These are phyloP conservation scores for Aspergillus cavernicola DNA, from an alignment of 495 filamentous ascomycete genomes.

Conservation along the genomic window DNA sequence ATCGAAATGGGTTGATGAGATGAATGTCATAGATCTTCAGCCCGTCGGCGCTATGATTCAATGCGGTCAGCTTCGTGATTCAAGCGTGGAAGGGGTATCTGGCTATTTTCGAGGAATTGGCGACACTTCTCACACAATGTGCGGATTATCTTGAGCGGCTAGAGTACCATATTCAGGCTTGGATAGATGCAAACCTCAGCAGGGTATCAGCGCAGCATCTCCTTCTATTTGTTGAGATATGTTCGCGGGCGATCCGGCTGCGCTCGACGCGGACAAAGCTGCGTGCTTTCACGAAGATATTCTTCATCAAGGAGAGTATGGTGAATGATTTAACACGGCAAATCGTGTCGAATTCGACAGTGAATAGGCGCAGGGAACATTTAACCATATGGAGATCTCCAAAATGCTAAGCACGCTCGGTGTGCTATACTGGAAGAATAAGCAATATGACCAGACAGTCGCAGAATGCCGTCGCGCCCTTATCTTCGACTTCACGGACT, in stretches of 20 bases:
- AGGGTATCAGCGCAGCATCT: neutral
- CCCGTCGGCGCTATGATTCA: neutral
- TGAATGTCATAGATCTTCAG: constrained; percentile 1
- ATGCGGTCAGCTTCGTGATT: neutral
- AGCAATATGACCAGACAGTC: neutral
- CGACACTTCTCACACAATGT: neutral
- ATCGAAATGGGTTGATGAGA: neutral
- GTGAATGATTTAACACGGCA: neutral
- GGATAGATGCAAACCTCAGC: neutral
- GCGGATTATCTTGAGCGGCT: neutral
- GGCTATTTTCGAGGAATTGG: neutral
- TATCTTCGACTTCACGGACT: constrained; percentile 1
- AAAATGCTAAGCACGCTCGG: too few relatives aligned
- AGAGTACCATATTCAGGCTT: neutral
- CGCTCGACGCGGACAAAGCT: neutral
- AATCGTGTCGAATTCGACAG: too few relatives aligned
- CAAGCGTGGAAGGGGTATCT: neutral
- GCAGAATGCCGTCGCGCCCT: neutral
- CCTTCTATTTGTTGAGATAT: neutral
- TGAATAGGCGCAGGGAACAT: too few relatives aligned
- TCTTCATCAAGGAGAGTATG: neutral
- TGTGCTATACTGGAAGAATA: too few relatives aligned
- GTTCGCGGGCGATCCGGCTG: neutral
- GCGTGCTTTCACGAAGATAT: neutral
- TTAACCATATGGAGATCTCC: too few relatives aligned